phyloP scores from a whole-genome alignment of 768 basidiomycete genomes.

The Tulasnella sp. region DNA sequence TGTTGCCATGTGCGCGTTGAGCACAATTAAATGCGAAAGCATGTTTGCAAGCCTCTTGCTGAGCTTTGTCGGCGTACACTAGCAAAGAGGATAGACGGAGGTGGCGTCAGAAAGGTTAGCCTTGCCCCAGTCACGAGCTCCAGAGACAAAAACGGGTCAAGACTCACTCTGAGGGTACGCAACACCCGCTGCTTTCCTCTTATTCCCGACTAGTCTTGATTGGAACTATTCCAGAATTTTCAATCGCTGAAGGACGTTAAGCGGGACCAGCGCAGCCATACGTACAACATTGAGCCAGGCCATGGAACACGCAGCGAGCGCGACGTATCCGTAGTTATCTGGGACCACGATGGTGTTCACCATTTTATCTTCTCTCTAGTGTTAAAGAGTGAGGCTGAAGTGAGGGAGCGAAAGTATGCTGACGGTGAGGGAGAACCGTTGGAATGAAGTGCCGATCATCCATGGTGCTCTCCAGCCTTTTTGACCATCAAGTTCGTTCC shows the following conservation, averaged over 20 bases:
- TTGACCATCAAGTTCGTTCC: background rate
- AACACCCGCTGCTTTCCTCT: conserved; percentile 15
- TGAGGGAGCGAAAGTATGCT: background rate
- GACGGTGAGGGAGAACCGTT: background rate
- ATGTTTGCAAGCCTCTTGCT: conserved; percentile 8
- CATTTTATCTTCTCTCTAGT: background rate
- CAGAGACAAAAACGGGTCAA: no score
- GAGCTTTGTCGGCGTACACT: conserved; percentile 24
- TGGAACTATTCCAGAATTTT: conserved; percentile 14
- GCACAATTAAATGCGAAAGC: conserved; percentile 25
- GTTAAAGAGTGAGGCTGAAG: background rate
- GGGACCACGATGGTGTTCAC: conserved; percentile 15
- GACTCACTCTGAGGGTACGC: conserved; percentile 20
- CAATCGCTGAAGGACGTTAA: background rate
- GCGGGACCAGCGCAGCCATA: background rate
- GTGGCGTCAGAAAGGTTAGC: background rate
- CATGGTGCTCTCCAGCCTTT: background rate
- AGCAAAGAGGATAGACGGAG: background rate
- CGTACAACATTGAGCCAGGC: conserved; percentile 14
- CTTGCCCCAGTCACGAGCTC: no score
- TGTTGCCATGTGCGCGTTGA: conserved; percentile 23
- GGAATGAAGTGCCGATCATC: background rate
- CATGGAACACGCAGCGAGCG: conserved; percentile 6
- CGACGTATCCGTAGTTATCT: conserved; percentile 24
- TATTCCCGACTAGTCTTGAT: background rate